Percentiles rank a stretch among this genome's conserved stretches.
These are phyloP conservation scores for Fusarium albidum DNA, from an alignment of 2,329 filamentous ascomycete species.

Conservation along the genomic window DNA sequence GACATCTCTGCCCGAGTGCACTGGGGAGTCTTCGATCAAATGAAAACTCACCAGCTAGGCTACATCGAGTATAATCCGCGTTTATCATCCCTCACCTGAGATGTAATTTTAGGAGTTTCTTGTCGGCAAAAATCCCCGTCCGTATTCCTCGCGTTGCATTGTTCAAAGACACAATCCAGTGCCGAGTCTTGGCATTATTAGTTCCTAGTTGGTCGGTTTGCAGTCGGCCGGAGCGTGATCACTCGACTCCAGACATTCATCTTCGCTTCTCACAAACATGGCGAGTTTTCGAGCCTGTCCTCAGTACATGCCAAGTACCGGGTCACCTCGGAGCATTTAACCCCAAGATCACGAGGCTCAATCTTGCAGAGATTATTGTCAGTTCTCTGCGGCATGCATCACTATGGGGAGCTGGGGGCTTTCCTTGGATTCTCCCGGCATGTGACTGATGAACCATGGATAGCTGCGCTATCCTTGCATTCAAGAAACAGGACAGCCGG, in stretches of 20 bases:
- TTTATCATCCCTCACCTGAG: constrained; percentile 8
- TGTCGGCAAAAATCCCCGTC: constrained; percentile 16
- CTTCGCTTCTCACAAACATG: constrained; percentile 1
- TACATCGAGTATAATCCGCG: constrained; percentile 6
- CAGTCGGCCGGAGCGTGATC: constrained; percentile 8
- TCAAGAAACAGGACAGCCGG: too few species aligned
- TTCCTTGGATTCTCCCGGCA: too few species aligned
- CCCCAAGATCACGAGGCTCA: neutral
- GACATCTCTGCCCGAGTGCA: constrained; percentile 1
- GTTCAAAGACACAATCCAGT: constrained; percentile 6
- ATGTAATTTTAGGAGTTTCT: constrained; percentile 10
- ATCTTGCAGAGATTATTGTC: too few species aligned
- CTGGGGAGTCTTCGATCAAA: neutral
- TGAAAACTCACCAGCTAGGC: constrained; percentile 2
- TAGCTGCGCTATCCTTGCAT: too few species aligned
- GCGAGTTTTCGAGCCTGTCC: neutral
- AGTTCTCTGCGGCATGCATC: too few species aligned
- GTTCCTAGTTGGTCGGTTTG: constrained; percentile 8
- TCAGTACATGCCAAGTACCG: neutral
- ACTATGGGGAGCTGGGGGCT: too few species aligned
- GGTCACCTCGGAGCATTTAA: neutral
- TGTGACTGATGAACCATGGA: too few species aligned
- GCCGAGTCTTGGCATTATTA: constrained; percentile 11
- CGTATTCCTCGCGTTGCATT: constrained; percentile 16
- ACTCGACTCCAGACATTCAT: neutral